Conservation (phyloP, 1,139 yeast genomes). For the Debaryomyces singareniensis region DNA sequence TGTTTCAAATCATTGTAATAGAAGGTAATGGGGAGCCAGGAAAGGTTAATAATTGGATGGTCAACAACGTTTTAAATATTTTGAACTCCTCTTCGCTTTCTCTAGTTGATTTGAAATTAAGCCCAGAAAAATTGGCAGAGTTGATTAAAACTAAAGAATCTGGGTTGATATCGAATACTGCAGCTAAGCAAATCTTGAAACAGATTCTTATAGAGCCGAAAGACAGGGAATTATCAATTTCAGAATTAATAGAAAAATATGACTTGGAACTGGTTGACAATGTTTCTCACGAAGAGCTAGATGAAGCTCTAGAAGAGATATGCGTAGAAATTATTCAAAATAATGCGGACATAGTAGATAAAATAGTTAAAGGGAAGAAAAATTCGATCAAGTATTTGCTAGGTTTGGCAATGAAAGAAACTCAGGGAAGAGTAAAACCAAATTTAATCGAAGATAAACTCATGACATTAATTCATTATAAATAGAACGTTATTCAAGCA, state of each 20-base stretch:
- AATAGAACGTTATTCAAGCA: no score
- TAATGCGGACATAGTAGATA: conserved; percentile 53
- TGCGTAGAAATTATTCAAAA: conserved; percentile 47
- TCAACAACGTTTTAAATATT: conserved; percentile 74
- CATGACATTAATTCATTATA: conserved; percentile 23
- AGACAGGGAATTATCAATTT: conserved; percentile 23
- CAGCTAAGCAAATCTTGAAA: conserved; percentile 56
- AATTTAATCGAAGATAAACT: conserved; percentile 40
- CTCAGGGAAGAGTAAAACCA: conserved; percentile 63
- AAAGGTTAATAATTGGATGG: conserved; percentile 67
- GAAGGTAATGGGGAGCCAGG: conserved; percentile 15
- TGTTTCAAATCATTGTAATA: conserved; percentile 23
- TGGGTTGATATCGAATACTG: conserved; percentile 33
- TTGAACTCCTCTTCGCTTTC: conserved; percentile 46
- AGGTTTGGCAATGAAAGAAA: conserved; percentile 78
- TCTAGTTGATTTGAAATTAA: conserved; percentile 30
- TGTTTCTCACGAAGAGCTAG: conserved; percentile 21
- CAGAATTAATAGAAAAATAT: conserved; percentile 45
- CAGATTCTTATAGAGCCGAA: conserved; percentile 49
- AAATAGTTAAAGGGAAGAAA: conserved; percentile 53
- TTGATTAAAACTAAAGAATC: conserved; percentile 19
- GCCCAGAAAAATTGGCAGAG: conserved; percentile 16
- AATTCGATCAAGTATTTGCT: conserved; percentile 67
- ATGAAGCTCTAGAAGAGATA: conserved; percentile 41
- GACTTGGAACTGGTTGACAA: conserved; percentile 43